Evolutionary conservation across 805 yeast genomes (phyloP).

Genomic region (Lipomyces lipofer): DNA sequence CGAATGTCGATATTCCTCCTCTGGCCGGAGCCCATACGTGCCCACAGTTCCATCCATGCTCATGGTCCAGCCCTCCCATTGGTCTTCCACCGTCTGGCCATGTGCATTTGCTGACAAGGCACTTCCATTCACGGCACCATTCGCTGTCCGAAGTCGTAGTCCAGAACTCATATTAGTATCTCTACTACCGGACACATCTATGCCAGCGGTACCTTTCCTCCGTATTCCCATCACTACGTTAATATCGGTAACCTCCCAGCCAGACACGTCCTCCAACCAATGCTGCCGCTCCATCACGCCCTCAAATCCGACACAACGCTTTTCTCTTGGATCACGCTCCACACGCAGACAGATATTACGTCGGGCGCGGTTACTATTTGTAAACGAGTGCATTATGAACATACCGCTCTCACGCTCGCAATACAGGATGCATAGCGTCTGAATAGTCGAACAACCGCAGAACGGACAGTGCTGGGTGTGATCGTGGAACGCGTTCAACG

Average conservation of each 20-base stretch:
- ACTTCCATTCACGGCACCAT: not conserved
- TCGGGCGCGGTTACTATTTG: constrained; percentile 71
- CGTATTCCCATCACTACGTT: constrained; percentile 73
- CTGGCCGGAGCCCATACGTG: constrained; percentile 56
- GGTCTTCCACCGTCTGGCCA: constrained; percentile 8
- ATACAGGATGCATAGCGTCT: constrained; percentile 71
- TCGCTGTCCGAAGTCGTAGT: not conserved
- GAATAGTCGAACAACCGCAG: constrained; percentile 84
- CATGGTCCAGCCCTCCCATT: constrained; percentile 84
- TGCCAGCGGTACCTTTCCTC: constrained; percentile 27
- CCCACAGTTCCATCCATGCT: constrained; percentile 63
- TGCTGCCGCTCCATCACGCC: constrained; percentile 68
- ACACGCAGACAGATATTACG: constrained; percentile 81
- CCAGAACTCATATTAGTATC: not conserved
- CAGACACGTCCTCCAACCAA: constrained; percentile 65
- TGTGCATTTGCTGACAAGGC: not conserved
- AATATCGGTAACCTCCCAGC: constrained; percentile 78
- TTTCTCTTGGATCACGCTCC: constrained; percentile 90
- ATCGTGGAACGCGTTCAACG: constrained; percentile 72
- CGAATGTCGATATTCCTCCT: constrained; percentile 7
- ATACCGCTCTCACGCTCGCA: constrained; percentile 57
- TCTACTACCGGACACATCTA: not conserved
- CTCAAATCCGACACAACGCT: constrained; percentile 83
- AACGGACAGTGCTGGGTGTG: constrained; percentile 87
- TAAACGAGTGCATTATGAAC: constrained; percentile 70